Evolutionary conservation across 176 grass and related monocot species (phyloP).

Genomic region (Triticum monococcum): DNA sequence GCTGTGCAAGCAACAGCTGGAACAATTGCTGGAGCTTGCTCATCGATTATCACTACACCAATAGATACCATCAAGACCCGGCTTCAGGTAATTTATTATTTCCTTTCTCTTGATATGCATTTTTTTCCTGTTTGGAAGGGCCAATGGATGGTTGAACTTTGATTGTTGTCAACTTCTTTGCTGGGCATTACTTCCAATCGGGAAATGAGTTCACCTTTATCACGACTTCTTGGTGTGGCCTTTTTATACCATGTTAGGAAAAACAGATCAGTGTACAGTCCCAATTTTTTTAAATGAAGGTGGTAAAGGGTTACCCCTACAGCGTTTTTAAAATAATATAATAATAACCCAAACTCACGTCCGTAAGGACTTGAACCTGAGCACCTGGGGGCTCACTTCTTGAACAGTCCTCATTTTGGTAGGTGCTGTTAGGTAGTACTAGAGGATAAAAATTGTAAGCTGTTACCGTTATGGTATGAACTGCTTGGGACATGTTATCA

Average conservation of each 20-base stretch:
- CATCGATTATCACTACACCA: constrained; percentile 90
- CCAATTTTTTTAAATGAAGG: background rate
- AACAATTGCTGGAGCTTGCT: constrained; percentile 92
- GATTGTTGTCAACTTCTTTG: constrained; percentile 7
- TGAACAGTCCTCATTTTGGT: background rate
- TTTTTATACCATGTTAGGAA: background rate
- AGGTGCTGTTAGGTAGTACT: background rate
- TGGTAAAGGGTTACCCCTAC: too few relatives aligned
- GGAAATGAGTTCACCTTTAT: background rate
- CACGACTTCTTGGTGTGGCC: background rate
- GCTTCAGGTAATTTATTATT: constrained; percentile 61
- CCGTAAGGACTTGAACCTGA: background rate
- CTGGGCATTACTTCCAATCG: background rate
- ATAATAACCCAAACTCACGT: too few relatives aligned
- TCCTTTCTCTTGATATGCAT: constrained; percentile 14
- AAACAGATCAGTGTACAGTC: background rate
- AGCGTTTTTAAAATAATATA: too few relatives aligned
- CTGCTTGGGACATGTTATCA: background rate
- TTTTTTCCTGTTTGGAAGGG: constrained; percentile 2
- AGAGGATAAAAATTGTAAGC: background rate
- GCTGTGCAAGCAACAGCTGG: constrained; percentile 89
- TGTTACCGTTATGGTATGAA: background rate
- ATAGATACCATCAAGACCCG: constrained; percentile 96
- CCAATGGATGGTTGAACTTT: background rate
- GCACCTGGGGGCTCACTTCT: background rate